Conservation (phyloP, 352 stramenopile species). For the Phytophthora macrochlamydospora region DNA sequence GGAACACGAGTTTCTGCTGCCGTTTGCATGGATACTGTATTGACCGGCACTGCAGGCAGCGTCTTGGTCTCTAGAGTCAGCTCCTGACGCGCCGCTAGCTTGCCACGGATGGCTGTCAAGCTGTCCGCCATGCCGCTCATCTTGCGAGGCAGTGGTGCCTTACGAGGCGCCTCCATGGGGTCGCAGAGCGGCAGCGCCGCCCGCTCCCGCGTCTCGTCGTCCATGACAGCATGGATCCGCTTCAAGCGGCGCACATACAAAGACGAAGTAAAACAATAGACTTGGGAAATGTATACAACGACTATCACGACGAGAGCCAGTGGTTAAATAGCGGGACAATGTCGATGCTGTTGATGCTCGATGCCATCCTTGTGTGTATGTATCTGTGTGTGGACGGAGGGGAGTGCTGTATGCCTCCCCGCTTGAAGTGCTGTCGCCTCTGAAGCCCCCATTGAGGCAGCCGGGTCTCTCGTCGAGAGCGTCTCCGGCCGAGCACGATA, state of each 20-base stretch:
- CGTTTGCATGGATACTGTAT: no score
- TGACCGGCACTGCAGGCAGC: no score
- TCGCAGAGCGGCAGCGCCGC: background rate
- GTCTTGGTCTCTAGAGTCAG: background rate
- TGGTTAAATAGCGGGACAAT: background rate
- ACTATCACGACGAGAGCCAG: background rate
- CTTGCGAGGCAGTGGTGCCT: constrained; percentile 21
- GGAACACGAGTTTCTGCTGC: background rate
- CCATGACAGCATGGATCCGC: background rate
- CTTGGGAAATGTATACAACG: background rate
- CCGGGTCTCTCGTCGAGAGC: constrained; percentile 6
- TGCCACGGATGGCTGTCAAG: constrained; percentile 46
- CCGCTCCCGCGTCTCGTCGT: background rate
- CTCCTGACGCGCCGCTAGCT: constrained; percentile 34
- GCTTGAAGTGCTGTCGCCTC: constrained; percentile 47
- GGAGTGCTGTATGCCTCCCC: constrained; percentile 12
- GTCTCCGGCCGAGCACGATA: constrained; percentile 59
- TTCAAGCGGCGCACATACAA: background rate
- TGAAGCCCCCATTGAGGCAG: constrained; percentile 29
- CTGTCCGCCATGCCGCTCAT: constrained; percentile 53
- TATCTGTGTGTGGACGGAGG: constrained; percentile 27
- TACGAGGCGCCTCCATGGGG: background rate
- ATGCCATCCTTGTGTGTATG: background rate
- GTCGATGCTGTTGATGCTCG: no score
- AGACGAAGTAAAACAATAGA: background rate